These are phyloP conservation scores for Pythium sukuiense DNA, from an alignment of 352 stramenopile species.

Conservation along the genomic window DNA sequence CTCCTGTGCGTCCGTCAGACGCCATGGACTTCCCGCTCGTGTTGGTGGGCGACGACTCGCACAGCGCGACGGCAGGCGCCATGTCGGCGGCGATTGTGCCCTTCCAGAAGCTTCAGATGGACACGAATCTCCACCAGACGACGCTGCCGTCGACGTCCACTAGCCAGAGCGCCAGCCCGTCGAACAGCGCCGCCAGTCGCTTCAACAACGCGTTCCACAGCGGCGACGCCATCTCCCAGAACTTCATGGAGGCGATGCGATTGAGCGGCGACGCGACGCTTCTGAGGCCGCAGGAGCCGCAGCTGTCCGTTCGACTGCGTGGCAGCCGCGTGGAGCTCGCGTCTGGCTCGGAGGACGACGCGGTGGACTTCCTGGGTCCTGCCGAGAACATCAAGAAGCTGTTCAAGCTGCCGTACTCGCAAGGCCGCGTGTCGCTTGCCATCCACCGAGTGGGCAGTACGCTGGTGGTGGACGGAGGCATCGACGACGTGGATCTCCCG, in stretches of 20 bases:
- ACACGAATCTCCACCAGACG: slow-evolving; percentile 79
- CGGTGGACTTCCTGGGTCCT: slow-evolving; percentile 77
- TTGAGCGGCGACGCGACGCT: slow-evolving; percentile 42
- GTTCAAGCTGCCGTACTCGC: slow-evolving; percentile 86
- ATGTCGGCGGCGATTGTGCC: slow-evolving; percentile 63
- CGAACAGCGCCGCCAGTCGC: slow-evolving; percentile 5
- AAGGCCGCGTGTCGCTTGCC: slow-evolving; percentile 71
- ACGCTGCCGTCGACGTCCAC: slow-evolving; percentile 38
- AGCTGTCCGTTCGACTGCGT: slow-evolving; percentile 71
- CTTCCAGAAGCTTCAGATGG: slow-evolving; percentile 80
- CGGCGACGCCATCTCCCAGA: slow-evolving; percentile 42
- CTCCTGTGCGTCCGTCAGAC: background rate
- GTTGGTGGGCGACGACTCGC: slow-evolving; percentile 34
- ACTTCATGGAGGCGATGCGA: slow-evolving; percentile 70
- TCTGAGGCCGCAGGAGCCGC: slow-evolving; percentile 48
- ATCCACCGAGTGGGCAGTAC: slow-evolving; percentile 80
- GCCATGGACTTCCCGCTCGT: slow-evolving; percentile 60
- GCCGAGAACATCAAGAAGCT: slow-evolving; percentile 87
- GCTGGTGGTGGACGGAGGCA: slow-evolving; percentile 78
- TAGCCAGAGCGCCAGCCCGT: slow-evolving; percentile 15
- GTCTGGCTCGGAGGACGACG: slow-evolving; percentile 61
- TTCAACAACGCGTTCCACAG: slow-evolving; percentile 23
- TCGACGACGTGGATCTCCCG: slow-evolving; percentile 66
- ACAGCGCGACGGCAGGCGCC: slow-evolving; percentile 1
- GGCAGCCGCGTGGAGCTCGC: slow-evolving; percentile 68